Percentiles rank a stretch among this genome's conserved stretches.
phyloP scores from a whole-genome alignment of 2,329 filamentous ascomycete genomes.

The Aspergillus pseudoviridinutans region DNA sequence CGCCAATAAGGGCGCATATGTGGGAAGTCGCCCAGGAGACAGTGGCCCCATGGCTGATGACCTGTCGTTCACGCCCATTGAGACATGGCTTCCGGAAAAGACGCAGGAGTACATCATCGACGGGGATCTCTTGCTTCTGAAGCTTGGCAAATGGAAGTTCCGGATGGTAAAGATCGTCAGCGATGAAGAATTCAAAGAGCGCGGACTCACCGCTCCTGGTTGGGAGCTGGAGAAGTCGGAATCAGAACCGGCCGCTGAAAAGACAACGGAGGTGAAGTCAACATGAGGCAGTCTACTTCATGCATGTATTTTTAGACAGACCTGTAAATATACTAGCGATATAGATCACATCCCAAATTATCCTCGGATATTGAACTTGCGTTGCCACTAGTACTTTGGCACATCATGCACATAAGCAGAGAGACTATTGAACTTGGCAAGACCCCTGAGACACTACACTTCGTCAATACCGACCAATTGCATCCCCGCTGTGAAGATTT shows the following conservation, averaged over 20 bases:
- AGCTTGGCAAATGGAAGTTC: slow-evolving; percentile 59
- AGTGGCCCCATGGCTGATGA: slow-evolving; percentile 40
- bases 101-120: slow-evolving; percentile 50
- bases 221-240: slow-evolving; percentile 40
- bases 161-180: slow-evolving; percentile 53
- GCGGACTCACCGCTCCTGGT: slow-evolving; percentile 47
- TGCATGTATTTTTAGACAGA: slow-evolving; percentile 4
- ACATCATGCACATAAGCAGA: neutral
- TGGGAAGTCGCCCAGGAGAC: slow-evolving; percentile 41
- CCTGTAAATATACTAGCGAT: neutral
- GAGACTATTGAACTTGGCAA: neutral
- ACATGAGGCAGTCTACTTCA: neutral
- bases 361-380: neutral
- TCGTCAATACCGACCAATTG: neutral
- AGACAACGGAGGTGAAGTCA: neutral
- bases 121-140: slow-evolving; percentile 50
- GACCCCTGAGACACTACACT: neutral
- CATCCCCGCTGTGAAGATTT: neutral
- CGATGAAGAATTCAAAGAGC: slow-evolving; percentile 50
- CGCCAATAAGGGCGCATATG: slow-evolving; percentile 48
- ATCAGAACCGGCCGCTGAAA: neutral
- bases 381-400: neutral
- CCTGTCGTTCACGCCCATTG: slow-evolving; percentile 50
- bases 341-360: neutral
- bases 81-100: slow-evolving; percentile 38